These are phyloP conservation scores for Pseudofabraea citricarpa DNA, from an alignment of 2,329 filamentous ascomycete species.

Conservation along the genomic window DNA sequence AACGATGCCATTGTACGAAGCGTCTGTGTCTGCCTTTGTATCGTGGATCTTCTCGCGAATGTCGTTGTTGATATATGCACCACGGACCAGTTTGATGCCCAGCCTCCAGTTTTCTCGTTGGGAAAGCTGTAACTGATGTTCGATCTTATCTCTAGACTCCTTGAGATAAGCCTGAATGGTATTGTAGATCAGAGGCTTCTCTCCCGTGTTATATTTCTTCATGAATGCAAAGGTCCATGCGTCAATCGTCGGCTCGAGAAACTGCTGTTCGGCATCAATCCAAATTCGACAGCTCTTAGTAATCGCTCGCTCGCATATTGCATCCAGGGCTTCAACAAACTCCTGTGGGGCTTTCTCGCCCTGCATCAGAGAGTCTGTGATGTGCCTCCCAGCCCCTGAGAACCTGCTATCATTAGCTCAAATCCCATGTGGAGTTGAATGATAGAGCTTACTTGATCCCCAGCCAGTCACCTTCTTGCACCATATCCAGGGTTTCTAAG, in stretches of 20 bases:
- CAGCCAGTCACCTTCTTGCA: constrained; percentile 42
- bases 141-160: constrained; percentile 36
- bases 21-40: constrained; percentile 39
- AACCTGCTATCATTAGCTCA: constrained; percentile 27
- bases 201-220: constrained; percentile 41
- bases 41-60: constrained; percentile 37
- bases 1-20: constrained; percentile 49
- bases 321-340: neutral
- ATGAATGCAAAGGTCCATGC: constrained; percentile 46
- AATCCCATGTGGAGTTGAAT: neutral
- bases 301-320: constrained; percentile 37
- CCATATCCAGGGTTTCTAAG: constrained; percentile 45
- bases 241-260: constrained; percentile 44
- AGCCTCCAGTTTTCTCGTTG: constrained; percentile 40
- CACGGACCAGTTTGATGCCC: constrained; percentile 46
- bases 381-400: constrained; percentile 40
- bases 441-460: constrained; percentile 39
- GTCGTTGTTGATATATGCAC: constrained; percentile 45
- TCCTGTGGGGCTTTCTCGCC: constrained; percentile 30
- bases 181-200: constrained; percentile 37
- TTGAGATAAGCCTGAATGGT: constrained; percentile 49
- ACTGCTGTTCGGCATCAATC: constrained; percentile 48
- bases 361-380: constrained; percentile 34
- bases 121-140: constrained; percentile 38
- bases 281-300: constrained; percentile 38